Evolutionary conservation across 768 basidiomycete genomes (phyloP).

Genomic region (Clavaria fumosa): DNA sequence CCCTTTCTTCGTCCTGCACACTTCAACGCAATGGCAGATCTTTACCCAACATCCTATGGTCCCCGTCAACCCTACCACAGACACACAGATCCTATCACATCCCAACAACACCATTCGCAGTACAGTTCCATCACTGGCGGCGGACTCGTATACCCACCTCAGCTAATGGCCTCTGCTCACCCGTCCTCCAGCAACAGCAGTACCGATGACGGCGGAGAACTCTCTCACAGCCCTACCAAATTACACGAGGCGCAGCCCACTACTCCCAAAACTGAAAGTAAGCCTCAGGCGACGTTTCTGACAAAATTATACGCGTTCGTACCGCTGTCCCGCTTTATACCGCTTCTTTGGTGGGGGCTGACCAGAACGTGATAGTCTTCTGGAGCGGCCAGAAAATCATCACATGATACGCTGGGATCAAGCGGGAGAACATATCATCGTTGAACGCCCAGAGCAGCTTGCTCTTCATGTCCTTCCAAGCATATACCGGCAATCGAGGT

Average conservation of each 20-base stretch:
- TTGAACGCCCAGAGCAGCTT: constrained; percentile 85
- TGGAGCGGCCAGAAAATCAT: constrained; percentile 85
- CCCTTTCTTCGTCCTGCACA: too few species aligned
- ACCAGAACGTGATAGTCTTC: constrained; percentile 36
- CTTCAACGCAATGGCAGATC: constrained; percentile 53
- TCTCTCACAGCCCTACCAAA: constrained; percentile 31
- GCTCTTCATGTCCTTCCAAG: constrained; percentile 87
- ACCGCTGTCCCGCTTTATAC: too few species aligned
- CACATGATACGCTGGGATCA: constrained; percentile 97
- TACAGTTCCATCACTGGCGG: constrained; percentile 22
- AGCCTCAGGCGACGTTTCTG: constrained; percentile 89
- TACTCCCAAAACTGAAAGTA: constrained; percentile 53
- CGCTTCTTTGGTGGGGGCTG: constrained; percentile 7
- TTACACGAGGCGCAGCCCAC: constrained; percentile 23
- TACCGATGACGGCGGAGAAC: constrained; percentile 35
- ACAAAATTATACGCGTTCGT: constrained; percentile 93
- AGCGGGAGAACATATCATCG: constrained; percentile 87
- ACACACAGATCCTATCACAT: constrained; percentile 10
- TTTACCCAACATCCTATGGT: constrained; percentile 34
- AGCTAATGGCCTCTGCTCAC: constrained; percentile 25
- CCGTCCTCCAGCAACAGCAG: constrained; percentile 23
- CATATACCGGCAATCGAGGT: constrained; percentile 91
- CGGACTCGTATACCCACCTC: constrained; percentile 22
- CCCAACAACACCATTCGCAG: constrained; percentile 9
- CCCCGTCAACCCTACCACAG: constrained; percentile 13